These are phyloP conservation scores for Pisolithus tinctorius DNA, from an alignment of 768 basidiomycete species.

Conservation along the genomic window DNA sequence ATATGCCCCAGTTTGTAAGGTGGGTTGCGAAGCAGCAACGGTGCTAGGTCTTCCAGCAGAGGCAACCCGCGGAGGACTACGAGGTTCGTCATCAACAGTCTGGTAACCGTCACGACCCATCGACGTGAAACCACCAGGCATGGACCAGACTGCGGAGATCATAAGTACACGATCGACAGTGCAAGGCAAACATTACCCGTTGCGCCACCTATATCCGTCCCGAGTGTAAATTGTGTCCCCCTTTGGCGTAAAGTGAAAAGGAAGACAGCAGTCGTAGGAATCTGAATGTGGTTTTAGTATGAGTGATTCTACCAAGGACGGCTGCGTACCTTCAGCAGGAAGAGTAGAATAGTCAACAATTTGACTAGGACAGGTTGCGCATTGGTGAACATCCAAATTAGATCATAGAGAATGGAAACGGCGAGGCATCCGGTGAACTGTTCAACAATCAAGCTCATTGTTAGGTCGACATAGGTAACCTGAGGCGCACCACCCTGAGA, in stretches of 20 bases:
- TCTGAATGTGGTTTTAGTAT: constrained; percentile 15
- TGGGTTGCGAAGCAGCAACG: constrained; percentile 11
- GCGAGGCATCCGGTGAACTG: constrained; percentile 65
- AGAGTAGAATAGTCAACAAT: constrained; percentile 46
- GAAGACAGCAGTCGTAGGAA: constrained; percentile 55
- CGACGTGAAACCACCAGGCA: constrained; percentile 68
- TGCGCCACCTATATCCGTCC: constrained; percentile 46
- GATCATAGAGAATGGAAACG: constrained; percentile 57
- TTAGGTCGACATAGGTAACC: not conserved
- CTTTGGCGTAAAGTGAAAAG: constrained; percentile 48
- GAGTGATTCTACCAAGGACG: not conserved
- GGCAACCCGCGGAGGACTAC: constrained; percentile 10
- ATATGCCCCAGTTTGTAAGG: constrained; percentile 18
- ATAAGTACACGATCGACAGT: not conserved
- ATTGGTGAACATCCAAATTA: constrained; percentile 61
- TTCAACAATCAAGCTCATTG: not conserved
- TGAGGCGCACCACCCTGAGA: constrained; percentile 49
- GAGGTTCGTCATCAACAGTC: constrained; percentile 44
- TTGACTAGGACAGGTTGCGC: constrained; percentile 49
- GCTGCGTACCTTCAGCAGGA: constrained; percentile 48
- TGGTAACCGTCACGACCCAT: constrained; percentile 51
- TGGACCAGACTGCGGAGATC: constrained; percentile 55
- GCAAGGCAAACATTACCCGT: constrained; percentile 38
- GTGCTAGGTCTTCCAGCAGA: constrained; percentile 8
- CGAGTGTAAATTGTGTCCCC: constrained; percentile 47